phyloP scores from a whole-genome alignment of 306 rosid genomes.

The Begonia peltatifolia region DNA sequence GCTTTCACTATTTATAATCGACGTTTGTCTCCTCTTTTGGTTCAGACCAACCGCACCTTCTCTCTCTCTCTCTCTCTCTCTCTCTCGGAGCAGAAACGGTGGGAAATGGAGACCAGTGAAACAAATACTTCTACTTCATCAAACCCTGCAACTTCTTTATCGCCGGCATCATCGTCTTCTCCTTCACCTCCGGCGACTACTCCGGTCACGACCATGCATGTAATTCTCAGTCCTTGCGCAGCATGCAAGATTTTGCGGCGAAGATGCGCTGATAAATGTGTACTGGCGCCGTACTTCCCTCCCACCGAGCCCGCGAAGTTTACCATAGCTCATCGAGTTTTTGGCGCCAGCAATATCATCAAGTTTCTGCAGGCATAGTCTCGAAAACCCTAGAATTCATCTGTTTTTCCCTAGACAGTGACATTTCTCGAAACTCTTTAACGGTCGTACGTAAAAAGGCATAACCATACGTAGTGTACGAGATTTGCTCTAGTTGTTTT shows the following conservation, averaged over 20 bases:
- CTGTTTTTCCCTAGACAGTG: too few species aligned
- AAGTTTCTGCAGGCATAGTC: constrained; percentile 8
- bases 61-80: background rate
- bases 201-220: background rate
- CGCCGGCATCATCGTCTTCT: background rate
- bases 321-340: constrained; percentile 14
- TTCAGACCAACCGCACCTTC: constrained; percentile 5
- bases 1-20: constrained; percentile 4
- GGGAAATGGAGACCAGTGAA: constrained; percentile 6
- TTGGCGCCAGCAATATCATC: constrained; percentile 16
- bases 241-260: constrained; percentile 15
- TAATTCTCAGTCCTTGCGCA: constrained; percentile 9
- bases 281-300: constrained; percentile 14
- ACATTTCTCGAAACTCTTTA: too few species aligned
- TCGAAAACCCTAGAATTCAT: too few species aligned
- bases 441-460: too few species aligned
- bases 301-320: constrained; percentile 12
- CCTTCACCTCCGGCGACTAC: background rate
- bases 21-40: background rate
- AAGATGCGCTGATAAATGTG: constrained; percentile 12
- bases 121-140: constrained; percentile 1
- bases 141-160: background rate
- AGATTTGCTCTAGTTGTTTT: too few species aligned
- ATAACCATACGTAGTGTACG: too few species aligned
- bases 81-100: background rate